Percentiles rank a stretch among this genome's conserved stretches.
Conservation (phyloP, 345 rosid genomes). For the Eucalyptus tenuipes region DNA sequence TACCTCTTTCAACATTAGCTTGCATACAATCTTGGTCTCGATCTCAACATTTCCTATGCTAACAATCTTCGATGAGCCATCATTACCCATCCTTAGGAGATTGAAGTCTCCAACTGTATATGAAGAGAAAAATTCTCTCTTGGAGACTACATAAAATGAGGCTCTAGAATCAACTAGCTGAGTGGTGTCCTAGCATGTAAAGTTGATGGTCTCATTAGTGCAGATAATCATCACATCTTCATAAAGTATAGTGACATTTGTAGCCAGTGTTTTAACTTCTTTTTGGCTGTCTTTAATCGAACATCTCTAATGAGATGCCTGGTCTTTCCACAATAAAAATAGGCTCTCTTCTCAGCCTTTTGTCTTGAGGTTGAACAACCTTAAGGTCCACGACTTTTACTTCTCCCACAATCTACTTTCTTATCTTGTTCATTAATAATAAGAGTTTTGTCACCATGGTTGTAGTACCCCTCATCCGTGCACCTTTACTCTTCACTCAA, state of each 20-base stretch:
- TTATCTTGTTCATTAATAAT: background rate
- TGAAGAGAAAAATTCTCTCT: background rate
- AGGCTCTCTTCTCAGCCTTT: background rate
- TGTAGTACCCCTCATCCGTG: background rate
- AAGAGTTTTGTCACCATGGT: background rate
- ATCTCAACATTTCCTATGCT: background rate
- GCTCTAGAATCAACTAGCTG: background rate
- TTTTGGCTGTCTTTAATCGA: background rate
- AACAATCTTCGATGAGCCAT: background rate
- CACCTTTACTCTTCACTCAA: background rate
- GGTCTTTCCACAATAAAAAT: no score
- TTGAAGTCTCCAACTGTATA: background rate
- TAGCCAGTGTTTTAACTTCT: background rate
- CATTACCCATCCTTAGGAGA: background rate
- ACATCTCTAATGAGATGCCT: background rate
- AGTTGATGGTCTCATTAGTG: background rate
- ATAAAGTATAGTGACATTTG: background rate
- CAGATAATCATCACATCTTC: background rate
- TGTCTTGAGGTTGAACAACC: background rate
- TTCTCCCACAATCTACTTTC: background rate
- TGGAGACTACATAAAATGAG: fast-evolving
- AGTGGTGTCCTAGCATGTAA: background rate
- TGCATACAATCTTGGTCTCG: background rate
- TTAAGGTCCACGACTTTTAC: background rate
- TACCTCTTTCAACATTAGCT: background rate